Percentiles rank a stretch among this genome's conserved stretches.
Conservation (phyloP, 169 alveolate genomes). For the Cryptosporidium tyzzeri region DNA sequence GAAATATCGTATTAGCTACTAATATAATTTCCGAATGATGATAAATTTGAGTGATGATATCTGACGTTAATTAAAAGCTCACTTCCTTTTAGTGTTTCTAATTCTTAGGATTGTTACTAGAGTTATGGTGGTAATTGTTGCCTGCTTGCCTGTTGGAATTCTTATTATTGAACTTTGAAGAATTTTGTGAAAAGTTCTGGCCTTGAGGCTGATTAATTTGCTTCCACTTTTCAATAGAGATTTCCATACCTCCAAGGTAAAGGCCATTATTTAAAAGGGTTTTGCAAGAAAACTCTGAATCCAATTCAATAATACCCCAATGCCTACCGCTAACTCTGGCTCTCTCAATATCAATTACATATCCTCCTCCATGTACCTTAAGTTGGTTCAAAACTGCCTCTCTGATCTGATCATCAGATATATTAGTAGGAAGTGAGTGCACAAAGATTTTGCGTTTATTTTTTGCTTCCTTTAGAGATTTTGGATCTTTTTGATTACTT, state of each 20-base stretch:
- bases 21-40: not conserved
- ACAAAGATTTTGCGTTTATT: constrained; percentile 71
- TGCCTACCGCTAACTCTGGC: constrained; percentile 43
- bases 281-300: constrained; percentile 63
- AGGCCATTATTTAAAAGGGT: constrained; percentile 51
- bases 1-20: not conserved
- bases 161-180: not conserved
- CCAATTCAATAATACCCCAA: constrained; percentile 70
- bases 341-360: constrained; percentile 67
- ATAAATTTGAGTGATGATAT: not conserved
- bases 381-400: constrained; percentile 67
- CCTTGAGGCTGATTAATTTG: constrained; percentile 3
- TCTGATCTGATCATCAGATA: constrained; percentile 61
- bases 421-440: constrained; percentile 50
- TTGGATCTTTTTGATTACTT: constrained; percentile 10
- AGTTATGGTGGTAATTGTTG: constrained; percentile 1
- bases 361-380: constrained; percentile 72
- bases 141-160: not conserved
- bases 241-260: constrained; percentile 55
- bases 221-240: constrained; percentile 66
- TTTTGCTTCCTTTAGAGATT: constrained; percentile 26
- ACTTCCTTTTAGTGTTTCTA: not conserved
- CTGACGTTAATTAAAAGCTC: not conserved
- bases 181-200: not conserved
- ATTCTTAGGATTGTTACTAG: constrained; percentile 3